phyloP scores from a whole-genome alignment of 2,329 filamentous ascomycete genomes.

The Clonostachys rosea region DNA sequence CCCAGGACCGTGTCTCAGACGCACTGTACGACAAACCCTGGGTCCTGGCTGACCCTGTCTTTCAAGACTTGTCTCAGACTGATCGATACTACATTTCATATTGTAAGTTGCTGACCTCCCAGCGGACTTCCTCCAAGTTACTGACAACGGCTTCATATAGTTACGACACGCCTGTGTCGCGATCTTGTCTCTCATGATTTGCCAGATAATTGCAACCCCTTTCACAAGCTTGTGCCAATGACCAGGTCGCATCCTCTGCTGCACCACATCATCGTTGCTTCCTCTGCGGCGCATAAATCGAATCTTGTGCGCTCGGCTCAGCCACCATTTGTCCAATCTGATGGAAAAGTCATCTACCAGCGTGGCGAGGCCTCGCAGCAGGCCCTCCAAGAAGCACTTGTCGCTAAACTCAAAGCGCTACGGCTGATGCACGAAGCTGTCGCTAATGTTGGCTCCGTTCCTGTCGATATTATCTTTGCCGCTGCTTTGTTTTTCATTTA shows the following conservation, averaged over 20 bases:
- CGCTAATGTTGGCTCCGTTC: constrained; percentile 25
- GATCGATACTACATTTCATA: constrained; percentile 34
- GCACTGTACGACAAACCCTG: constrained; percentile 15
- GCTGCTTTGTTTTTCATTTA: constrained; percentile 45
- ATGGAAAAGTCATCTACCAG: constrained; percentile 1
- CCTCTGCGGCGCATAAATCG: constrained; percentile 42
- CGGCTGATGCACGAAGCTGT: constrained; percentile 32
- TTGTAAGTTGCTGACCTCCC: constrained; percentile 20
- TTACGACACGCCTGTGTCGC: constrained; percentile 43
- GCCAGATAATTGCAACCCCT: constrained; percentile 34
- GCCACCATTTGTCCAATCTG: constrained; percentile 7
- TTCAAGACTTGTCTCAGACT: constrained; percentile 48
- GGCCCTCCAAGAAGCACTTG: constrained; percentile 35
- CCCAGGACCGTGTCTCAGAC: not conserved
- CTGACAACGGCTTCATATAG: constrained; percentile 18
- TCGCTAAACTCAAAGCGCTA: constrained; percentile 39
- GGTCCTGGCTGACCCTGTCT: constrained; percentile 35
- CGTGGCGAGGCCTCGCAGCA: constrained; percentile 12
- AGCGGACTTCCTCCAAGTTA: not conserved
- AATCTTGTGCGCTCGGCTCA: constrained; percentile 28
- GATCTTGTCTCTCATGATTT: constrained; percentile 45
- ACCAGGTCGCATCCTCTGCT: constrained; percentile 33
- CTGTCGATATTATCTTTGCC: constrained; percentile 34
- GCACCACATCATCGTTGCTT: constrained; percentile 41
- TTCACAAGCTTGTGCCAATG: constrained; percentile 36